These are phyloP conservation scores for Sarocladium oryzae DNA, from an alignment of 2,329 filamentous ascomycete genomes.

Conservation along the genomic window DNA sequence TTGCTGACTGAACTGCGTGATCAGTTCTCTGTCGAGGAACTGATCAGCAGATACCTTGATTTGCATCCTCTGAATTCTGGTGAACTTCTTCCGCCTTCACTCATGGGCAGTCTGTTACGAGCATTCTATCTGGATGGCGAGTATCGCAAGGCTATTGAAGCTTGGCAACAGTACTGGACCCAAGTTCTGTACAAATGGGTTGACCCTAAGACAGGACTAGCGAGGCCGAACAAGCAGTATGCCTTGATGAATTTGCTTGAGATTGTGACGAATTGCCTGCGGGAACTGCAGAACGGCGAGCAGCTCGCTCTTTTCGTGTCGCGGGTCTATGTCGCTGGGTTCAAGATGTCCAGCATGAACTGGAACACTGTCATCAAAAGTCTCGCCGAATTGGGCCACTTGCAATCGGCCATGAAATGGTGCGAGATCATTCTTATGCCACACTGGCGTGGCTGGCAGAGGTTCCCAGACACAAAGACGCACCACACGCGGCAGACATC, in stretches of 20 bases:
- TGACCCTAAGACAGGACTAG: neutral
- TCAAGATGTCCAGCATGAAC: slow-evolving; percentile 65
- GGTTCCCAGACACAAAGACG: slow-evolving; percentile 19
- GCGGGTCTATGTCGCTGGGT: slow-evolving; percentile 59
- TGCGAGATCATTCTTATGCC: slow-evolving; percentile 77
- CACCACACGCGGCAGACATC: slow-evolving; percentile 21
- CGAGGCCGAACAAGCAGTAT: slow-evolving; percentile 43
- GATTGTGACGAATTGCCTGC: slow-evolving; percentile 41
- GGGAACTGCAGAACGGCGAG: slow-evolving; percentile 32
- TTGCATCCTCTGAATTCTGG: slow-evolving; percentile 28
- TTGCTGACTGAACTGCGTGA: slow-evolving; percentile 31
- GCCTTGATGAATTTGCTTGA: slow-evolving; percentile 43
- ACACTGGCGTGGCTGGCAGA: slow-evolving; percentile 67
- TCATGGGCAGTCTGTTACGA: slow-evolving; percentile 63
- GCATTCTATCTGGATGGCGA: slow-evolving; percentile 52
- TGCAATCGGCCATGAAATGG: slow-evolving; percentile 61
- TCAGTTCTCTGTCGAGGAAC: slow-evolving; percentile 47
- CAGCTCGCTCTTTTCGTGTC: slow-evolving; percentile 46
- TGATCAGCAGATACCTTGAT: slow-evolving; percentile 48
- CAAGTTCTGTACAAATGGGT: slow-evolving; percentile 36
- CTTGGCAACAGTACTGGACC: slow-evolving; percentile 58
- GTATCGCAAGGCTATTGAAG: slow-evolving; percentile 53
- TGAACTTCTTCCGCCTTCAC: slow-evolving; percentile 39
- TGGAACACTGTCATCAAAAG: slow-evolving; percentile 74
- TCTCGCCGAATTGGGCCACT: slow-evolving; percentile 54